Percentiles rank a stretch among this genome's conserved stretches.
phyloP scores from a whole-genome alignment of 2,329 filamentous ascomycete species.

The Stachybotrys chlorohalonatus region DNA sequence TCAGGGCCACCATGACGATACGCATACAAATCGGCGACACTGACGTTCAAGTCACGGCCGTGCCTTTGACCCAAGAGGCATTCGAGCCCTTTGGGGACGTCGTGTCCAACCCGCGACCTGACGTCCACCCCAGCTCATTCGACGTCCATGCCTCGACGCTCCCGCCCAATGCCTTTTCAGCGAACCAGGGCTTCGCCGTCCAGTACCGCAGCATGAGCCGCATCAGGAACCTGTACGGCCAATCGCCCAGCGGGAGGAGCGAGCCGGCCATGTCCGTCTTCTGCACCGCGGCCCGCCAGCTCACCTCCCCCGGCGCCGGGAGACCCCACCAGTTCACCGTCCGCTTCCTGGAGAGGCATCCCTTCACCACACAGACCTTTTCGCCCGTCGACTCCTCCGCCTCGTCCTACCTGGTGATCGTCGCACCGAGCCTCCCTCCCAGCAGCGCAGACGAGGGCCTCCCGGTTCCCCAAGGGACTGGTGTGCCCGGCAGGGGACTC shows the following conservation, averaged over 20 bases:
- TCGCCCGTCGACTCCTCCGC: conserved; percentile 55
- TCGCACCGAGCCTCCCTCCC: conserved; percentile 65
- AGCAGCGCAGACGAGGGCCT: conserved; percentile 12
- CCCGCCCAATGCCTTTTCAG: conserved; percentile 43
- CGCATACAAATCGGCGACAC: conserved; percentile 11
- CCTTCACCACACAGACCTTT: conserved; percentile 91
- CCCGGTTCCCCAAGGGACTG: conserved; percentile 17
- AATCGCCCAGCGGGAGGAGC: conserved; percentile 46
- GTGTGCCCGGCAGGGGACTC: conserved; percentile 50
- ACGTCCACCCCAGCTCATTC: conserved; percentile 37
- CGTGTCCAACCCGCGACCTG: conserved; percentile 60
- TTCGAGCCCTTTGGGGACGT: conserved; percentile 81
- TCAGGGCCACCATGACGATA: conserved; percentile 9
- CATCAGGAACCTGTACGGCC: conserved; percentile 61
- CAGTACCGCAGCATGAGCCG: conserved; percentile 78
- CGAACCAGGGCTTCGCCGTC: conserved; percentile 82
- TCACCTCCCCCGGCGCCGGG: conserved; percentile 8
- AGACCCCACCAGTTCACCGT: conserved; percentile 43
- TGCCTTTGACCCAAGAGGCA: conserved; percentile 55
- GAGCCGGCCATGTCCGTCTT: conserved; percentile 78
- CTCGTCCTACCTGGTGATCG: conserved; percentile 70
- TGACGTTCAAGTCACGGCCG: conserved; percentile 38
- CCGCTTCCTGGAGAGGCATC: conserved; percentile 76
- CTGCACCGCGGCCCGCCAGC: conserved; percentile 49
- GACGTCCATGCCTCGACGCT: conserved; percentile 28